Percentiles rank a stretch among this genome's conserved stretches.
phyloP scores from a whole-genome alignment of 2,329 filamentous ascomycete genomes.

The Nemania sp. region DNA sequence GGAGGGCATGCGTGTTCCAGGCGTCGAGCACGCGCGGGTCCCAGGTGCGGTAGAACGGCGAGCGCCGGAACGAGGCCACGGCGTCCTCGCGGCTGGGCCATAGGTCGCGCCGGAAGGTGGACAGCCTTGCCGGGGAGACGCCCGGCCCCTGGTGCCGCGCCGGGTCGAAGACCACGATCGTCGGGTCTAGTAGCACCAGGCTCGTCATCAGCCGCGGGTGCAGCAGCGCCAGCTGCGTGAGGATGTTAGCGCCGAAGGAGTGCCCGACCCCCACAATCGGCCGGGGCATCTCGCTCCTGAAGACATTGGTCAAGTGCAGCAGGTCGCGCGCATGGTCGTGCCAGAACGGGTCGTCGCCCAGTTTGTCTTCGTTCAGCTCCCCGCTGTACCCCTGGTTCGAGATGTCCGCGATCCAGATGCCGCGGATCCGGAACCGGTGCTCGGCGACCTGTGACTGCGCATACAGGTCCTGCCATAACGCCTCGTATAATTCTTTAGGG shows the following conservation, averaged over 20 bases:
- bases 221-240: slow-evolving; percentile 72
- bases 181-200: slow-evolving; percentile 81
- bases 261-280: slow-evolving; percentile 86
- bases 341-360: slow-evolving; percentile 91
- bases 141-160: slow-evolving; percentile 41
- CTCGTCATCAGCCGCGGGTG: slow-evolving; percentile 80
- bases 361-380: slow-evolving; percentile 70
- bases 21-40: slow-evolving; percentile 76
- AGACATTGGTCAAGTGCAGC: slow-evolving; percentile 80
- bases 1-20: slow-evolving; percentile 75
- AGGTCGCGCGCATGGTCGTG: slow-evolving; percentile 84
- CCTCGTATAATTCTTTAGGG: slow-evolving; percentile 93
- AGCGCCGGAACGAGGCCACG: slow-evolving; percentile 65
- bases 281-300: slow-evolving; percentile 76
- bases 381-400: slow-evolving; percentile 81
- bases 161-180: slow-evolving; percentile 61
- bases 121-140: slow-evolving; percentile 58
- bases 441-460: slow-evolving; percentile 47
- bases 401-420: slow-evolving; percentile 91
- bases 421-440: slow-evolving; percentile 67
- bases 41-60: slow-evolving; percentile 80
- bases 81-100: slow-evolving; percentile 81
- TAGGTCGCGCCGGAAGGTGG: slow-evolving; percentile 72
- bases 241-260: slow-evolving; percentile 79
- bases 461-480: slow-evolving; percentile 84